A percentile compares a stretch with the other conserved stretches of the same genome.
Evolutionary conservation across 345 rosid species (phyloP).

Genomic region (Euphorbia tirucalli): DNA sequence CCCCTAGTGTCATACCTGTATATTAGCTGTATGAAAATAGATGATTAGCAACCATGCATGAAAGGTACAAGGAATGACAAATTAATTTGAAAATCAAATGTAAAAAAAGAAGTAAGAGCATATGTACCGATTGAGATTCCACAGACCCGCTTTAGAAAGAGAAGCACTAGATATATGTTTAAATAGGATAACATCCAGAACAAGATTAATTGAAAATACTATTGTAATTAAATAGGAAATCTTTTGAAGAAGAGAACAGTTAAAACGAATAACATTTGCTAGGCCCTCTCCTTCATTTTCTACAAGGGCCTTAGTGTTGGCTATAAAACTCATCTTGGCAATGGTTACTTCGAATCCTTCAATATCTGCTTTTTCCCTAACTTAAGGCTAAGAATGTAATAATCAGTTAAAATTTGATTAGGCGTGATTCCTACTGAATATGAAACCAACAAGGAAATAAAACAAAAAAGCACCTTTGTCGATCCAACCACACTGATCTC

Average conservation of each 20-base stretch:
- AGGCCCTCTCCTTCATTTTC: conserved; percentile 98
- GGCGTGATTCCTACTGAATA: background rate
- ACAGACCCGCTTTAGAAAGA: too few relatives aligned
- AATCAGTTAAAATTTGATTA: conserved; percentile 14
- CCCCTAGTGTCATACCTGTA: conserved; percentile 96
- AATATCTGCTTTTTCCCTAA: conserved; percentile 83
- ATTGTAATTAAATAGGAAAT: too few relatives aligned
- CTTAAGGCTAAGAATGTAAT: conserved; percentile 72
- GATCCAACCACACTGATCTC: conserved; percentile 99
- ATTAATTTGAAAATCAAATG: background rate
- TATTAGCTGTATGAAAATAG: conserved; percentile 61
- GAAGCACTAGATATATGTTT: background rate
- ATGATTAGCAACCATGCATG: background rate
- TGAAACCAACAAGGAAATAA: background rate
- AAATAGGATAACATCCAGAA: background rate
- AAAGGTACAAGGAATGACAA: too few relatives aligned
- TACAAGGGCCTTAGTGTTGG: conserved; percentile 96
- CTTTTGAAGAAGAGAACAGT: conserved; percentile 5
- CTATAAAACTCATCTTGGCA: conserved; percentile 96
- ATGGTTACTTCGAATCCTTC: conserved; percentile 90
- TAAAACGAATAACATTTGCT: conserved; percentile 64
- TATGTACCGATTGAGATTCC: too few relatives aligned
- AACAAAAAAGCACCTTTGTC: conserved; percentile 61
- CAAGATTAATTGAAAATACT: background rate
- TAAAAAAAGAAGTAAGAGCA: background rate